These are phyloP conservation scores for Solanum arcanum DNA, from an alignment of 257 asterid genomes.

Conservation along the genomic window DNA sequence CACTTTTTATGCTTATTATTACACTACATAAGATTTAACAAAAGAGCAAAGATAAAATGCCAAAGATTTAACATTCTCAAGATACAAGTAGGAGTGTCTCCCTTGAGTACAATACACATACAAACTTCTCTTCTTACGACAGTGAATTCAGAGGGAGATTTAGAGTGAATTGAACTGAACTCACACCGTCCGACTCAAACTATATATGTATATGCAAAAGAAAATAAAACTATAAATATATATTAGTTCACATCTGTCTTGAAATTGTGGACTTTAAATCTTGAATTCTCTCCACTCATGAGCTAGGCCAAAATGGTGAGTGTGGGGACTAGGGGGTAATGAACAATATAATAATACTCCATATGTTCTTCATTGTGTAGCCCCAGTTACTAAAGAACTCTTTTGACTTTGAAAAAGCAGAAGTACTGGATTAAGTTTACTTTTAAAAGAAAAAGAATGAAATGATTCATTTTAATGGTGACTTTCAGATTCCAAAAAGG, in stretches of 20 bases:
- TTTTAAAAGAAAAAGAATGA: not conserved
- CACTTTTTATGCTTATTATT: not conserved
- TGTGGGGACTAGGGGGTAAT: not conserved
- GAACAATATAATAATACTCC: not conserved
- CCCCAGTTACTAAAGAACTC: not conserved
- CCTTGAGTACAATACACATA: not conserved
- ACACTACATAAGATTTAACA: not conserved
- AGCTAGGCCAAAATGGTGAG: not conserved
- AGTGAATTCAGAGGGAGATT: not conserved
- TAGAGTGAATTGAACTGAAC: not conserved
- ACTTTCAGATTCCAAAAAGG: conserved; percentile 20
- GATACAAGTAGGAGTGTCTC: not conserved
- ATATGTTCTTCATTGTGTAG: not conserved
- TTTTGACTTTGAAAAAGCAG: not conserved
- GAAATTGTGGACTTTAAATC: not conserved
- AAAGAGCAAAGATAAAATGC: not conserved
- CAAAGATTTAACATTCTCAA: not conserved
- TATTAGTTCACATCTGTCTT: not conserved
- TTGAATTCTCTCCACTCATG: not conserved
- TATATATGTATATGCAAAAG: not conserved
- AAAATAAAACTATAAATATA: not conserved
- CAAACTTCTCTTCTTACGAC: not conserved
- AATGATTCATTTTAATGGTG: not conserved
- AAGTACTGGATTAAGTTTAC: not conserved
- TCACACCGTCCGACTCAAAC: not conserved